Base-by-base conservation (phyloP, 345 rosid genomes). In the Alliaria petiolata region DNA sequence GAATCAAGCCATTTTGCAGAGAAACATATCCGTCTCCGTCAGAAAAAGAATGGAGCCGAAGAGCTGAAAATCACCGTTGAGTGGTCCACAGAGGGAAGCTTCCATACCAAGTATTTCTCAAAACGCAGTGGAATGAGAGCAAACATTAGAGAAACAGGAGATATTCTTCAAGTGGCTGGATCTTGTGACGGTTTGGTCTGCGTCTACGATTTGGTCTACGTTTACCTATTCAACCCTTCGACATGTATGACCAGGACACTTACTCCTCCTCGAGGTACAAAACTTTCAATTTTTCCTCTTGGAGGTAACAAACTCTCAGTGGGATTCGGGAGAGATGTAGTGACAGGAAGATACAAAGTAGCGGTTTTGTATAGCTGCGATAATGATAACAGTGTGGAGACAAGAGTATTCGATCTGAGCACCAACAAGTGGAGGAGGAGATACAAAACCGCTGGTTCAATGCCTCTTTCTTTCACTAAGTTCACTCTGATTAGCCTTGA, bases 121-220 rank as follows among this genome's bases (percentile, higher is more conserved):
- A 62, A 31, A 31, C 5, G 3, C 40, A 2, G 3, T 16, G 6
- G 1, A 11, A 1, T 11, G 28, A 2, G 20, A 34, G 1, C 28
- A 28, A 28, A 28, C 31, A 28, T 3, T 3, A 12, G 26, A 30
- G 42, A 46, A 44, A 0, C 54, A 30, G 16, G 6, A 44, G 17
- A 2, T 8, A 6, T 12, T 44, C 28, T 7, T 45, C 42, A 43
- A 19, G 56, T 64, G 17, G 5, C 55, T 46, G 69, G 69, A 7
- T 64, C 69, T 46, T 64, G 56, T 47, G 34, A 47, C 8, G 56
- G 69, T 45, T 46, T 63, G 55, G 43, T 63, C 7, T 63, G 55
- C 30, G 30, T 63, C 50, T 30, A 31, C 38, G 31, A 46, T 12
- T 31, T 7, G 30, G 53, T 31, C 14, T 2, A 45, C 50, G 28